These are phyloP conservation scores for Aspergillus thermomutatus DNA, from an alignment of 2,329 filamentous ascomycete genomes.

Conservation along the genomic window DNA sequence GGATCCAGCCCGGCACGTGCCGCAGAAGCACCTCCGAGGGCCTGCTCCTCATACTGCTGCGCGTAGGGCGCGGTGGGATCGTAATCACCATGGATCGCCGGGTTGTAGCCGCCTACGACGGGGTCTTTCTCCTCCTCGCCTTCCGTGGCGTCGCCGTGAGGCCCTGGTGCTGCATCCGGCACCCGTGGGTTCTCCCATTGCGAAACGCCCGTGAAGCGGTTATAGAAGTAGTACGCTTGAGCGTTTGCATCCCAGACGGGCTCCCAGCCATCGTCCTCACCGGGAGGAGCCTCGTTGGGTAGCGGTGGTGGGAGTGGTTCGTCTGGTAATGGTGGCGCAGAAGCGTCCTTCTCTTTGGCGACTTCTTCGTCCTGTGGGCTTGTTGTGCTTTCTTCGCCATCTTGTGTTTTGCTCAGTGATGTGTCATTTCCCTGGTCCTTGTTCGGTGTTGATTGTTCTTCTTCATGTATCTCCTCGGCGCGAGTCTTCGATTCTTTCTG, in stretches of 20 bases:
- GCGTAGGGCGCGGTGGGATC: slow-evolving; percentile 96
- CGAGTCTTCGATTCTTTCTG: background rate
- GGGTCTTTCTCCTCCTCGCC: slow-evolving; percentile 40
- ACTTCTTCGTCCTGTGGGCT: slow-evolving; percentile 4
- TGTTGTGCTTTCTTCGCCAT: background rate
- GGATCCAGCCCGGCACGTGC: slow-evolving; percentile 39
- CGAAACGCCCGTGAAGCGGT: slow-evolving; percentile 68
- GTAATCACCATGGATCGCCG: slow-evolving; percentile 92
- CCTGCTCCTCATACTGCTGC: slow-evolving; percentile 48
- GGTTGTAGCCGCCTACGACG: slow-evolving; percentile 77
- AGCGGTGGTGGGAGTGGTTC: slow-evolving; percentile 47
- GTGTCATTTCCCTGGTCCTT: slow-evolving; percentile 13
- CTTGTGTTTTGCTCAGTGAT: background rate
- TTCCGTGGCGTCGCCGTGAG: slow-evolving; percentile 27
- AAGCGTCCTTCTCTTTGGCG: slow-evolving; percentile 16
- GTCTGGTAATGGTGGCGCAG: slow-evolving; percentile 40
- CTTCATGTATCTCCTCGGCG: slow-evolving; percentile 29
- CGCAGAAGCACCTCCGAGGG: slow-evolving; percentile 32
- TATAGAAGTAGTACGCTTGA: slow-evolving; percentile 78
- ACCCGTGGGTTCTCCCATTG: slow-evolving; percentile 88
- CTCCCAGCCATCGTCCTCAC: slow-evolving; percentile 70
- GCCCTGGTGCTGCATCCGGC: slow-evolving; percentile 42
- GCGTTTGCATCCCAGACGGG: slow-evolving; percentile 69
- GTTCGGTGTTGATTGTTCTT: slow-evolving; percentile 41
- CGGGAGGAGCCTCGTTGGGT: slow-evolving; percentile 52